Percentiles rank a stretch among this genome's conserved stretches.
These are phyloP conservation scores for Gryganskiella cystojenkinii DNA, from an alignment of 192 early-diverging fungal species.

Conservation along the genomic window DNA sequence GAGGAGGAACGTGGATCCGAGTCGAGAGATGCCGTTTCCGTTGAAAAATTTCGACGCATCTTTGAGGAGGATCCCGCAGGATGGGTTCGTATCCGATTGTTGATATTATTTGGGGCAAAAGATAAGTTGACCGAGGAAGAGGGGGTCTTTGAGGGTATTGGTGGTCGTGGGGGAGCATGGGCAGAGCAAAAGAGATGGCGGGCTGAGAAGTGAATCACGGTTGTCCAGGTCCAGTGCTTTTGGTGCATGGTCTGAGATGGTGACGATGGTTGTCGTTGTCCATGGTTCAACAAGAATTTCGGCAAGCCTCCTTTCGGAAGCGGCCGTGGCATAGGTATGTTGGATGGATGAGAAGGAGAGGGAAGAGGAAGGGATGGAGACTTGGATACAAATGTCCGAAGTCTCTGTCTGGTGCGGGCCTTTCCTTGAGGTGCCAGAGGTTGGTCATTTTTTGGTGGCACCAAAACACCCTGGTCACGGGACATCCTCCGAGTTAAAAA, in stretches of 20 bases:
- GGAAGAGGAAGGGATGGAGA: neutral
- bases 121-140: neutral
- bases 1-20: too few relatives aligned
- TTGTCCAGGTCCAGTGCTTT: conserved; percentile 22
- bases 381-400: too few relatives aligned
- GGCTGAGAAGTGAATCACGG: conserved; percentile 45
- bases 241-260: neutral
- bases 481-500: too few relatives aligned
- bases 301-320: conserved; percentile 20
- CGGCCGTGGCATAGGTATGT: conserved; percentile 31
- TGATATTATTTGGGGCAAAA: too few relatives aligned
- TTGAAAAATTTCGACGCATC: neutral
- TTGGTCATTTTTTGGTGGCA: too few relatives aligned
- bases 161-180: conserved; percentile 6
- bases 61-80: neutral
- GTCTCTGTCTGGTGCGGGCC: too few relatives aligned
- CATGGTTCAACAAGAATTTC: neutral
- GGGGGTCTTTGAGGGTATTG: neutral
- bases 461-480: too few relatives aligned
- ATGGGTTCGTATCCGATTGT: too few relatives aligned
- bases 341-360: neutral
- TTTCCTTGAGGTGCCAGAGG: too few relatives aligned
- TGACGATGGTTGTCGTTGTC: conserved; percentile 3
- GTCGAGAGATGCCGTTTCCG: conserved; percentile 7
- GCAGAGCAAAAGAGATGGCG: conserved; percentile 44